A percentile compares a stretch with the other conserved stretches of the same genome.
phyloP scores from a whole-genome alignment of 2,329 filamentous ascomycete species.

The Epichloe aotearoae region DNA sequence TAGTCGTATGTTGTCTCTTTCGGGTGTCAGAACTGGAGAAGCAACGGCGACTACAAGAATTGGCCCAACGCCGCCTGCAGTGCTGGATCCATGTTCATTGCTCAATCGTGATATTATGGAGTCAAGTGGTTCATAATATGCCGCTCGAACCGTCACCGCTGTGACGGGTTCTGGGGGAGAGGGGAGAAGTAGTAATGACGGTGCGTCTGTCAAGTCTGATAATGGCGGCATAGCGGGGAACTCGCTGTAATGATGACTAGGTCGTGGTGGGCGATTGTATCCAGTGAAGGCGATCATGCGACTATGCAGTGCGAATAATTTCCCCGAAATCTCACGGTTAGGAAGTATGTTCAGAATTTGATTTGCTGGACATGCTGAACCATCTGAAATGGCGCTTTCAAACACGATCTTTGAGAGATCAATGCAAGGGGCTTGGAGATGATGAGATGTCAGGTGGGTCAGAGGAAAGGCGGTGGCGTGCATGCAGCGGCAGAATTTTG shows the following conservation, averaged over 20 bases:
- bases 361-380: neutral
- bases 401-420: too few species aligned
- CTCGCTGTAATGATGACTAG: neutral
- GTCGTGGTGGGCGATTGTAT: neutral
- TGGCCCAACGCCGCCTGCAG: slow-evolving; percentile 19
- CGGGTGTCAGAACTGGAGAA: slow-evolving; percentile 44
- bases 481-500: slow-evolving; percentile 5
- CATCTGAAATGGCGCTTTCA: neutral
- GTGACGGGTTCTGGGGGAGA: slow-evolving; percentile 44
- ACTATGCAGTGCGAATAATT: too few species aligned
- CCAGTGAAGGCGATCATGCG: neutral
- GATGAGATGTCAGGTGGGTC: neutral
- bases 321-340: too few species aligned
- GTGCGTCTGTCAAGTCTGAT: neutral
- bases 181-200: slow-evolving; percentile 49
- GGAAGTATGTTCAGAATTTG: neutral
- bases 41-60: slow-evolving; percentile 44
- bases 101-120: slow-evolving; percentile 38
- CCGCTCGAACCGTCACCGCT: slow-evolving; percentile 37
- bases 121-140: slow-evolving; percentile 47
- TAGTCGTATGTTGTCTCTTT: slow-evolving; percentile 22
- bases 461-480: neutral
- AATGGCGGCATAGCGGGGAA: neutral
- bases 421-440: too few species aligned
- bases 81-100: slow-evolving; percentile 13